Evolutionary conservation across 75 land plant species (phyloP).

Genomic region (Picea glauca): DNA sequence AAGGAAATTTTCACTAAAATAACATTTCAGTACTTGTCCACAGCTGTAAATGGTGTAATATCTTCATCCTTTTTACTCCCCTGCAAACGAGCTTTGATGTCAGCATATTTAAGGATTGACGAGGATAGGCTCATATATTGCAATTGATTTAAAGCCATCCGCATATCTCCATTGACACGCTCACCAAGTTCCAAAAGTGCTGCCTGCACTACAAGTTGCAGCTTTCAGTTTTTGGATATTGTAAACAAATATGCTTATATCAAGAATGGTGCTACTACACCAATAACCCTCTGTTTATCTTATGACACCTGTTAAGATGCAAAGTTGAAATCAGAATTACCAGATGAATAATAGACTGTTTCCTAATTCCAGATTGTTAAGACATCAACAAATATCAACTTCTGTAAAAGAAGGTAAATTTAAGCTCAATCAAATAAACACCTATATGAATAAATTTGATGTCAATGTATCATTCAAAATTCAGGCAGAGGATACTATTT

Average conservation of each 20-base stretch:
- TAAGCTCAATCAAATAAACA: background rate
- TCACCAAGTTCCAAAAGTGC: conserved; percentile 83
- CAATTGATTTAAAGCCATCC: conserved; percentile 95
- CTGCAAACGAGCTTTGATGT: conserved; percentile 67
- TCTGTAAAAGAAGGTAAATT: background rate
- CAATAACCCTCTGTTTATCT: background rate
- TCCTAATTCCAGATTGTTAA: conserved; percentile 10
- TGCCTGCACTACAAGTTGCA: background rate
- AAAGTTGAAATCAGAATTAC: background rate
- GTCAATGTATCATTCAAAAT: background rate
- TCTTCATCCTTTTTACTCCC: conserved; percentile 93
- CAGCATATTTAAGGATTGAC: conserved; percentile 73
- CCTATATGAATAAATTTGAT: background rate
- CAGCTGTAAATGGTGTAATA: conserved; percentile 91
- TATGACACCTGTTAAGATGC: background rate
- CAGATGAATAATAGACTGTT: background rate
- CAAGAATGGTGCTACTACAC: background rate
- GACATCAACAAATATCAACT: conserved; percentile 2
- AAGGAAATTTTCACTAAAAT: background rate
- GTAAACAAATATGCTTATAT: background rate
- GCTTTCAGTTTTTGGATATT: background rate
- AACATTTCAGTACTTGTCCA: conserved; percentile 68
- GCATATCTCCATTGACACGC: conserved; percentile 95
- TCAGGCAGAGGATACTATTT: background rate
- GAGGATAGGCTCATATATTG: conserved; percentile 92